These are phyloP conservation scores for Apiospora kogelbergensis DNA, from an alignment of 2,329 filamentous ascomycete species.

Conservation along the genomic window DNA sequence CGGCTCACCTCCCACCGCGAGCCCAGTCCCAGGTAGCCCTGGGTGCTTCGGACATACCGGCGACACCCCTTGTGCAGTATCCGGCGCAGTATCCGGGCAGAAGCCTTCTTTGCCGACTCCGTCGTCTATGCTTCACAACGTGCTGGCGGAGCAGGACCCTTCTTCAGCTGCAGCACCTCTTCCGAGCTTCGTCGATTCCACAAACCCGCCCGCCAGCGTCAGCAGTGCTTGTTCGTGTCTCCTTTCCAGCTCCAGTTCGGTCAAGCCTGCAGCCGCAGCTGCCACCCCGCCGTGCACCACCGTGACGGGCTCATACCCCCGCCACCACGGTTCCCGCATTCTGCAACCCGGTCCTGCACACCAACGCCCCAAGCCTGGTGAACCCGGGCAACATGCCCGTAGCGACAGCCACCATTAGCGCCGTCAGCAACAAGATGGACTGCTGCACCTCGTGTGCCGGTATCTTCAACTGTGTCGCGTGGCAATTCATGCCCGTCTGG, in stretches of 20 bases:
- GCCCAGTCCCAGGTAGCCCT: slow-evolving; percentile 20
- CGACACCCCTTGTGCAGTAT: neutral
- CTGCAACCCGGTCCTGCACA: slow-evolving; percentile 28
- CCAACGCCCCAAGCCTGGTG: slow-evolving; percentile 24
- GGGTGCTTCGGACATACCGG: neutral
- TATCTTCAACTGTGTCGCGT: slow-evolving; percentile 32
- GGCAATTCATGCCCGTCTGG: slow-evolving; percentile 28
- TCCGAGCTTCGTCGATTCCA: slow-evolving; percentile 15
- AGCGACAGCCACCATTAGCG: slow-evolving; percentile 25
- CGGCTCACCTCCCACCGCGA: slow-evolving; percentile 24
- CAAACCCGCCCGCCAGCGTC: neutral
- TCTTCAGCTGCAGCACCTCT: slow-evolving; percentile 19
- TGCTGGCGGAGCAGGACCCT: neutral
- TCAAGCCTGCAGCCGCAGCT: neutral
- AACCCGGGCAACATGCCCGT: slow-evolving; percentile 16
- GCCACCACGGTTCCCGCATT: slow-evolving; percentile 29
- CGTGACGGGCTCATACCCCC: slow-evolving; percentile 24
- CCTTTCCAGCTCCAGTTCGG: neutral
- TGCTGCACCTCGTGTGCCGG: slow-evolving; percentile 29
- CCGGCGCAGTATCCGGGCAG: neutral
- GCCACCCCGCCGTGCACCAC: slow-evolving; percentile 21
- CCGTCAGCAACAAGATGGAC: slow-evolving; percentile 27
- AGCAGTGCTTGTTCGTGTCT: neutral
- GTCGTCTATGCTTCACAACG: neutral
- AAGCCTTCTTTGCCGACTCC: neutral